Percentiles rank a stretch among this genome's conserved stretches.
These are phyloP conservation scores for Saitoella complicata DNA, from an alignment of 805 yeast species.

Conservation along the genomic window DNA sequence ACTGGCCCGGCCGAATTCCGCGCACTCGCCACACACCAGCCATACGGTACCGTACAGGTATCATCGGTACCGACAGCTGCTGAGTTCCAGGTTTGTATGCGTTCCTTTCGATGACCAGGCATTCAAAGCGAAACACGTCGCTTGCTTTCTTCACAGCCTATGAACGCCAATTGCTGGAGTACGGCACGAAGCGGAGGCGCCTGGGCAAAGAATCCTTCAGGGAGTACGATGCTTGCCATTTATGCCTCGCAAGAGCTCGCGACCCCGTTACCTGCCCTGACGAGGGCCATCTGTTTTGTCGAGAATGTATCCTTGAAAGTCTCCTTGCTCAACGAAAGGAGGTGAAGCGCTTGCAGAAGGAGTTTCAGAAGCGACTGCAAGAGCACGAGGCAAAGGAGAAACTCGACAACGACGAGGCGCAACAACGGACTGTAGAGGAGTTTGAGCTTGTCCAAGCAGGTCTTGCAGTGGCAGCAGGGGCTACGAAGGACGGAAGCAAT, in stretches of 20 bases:
- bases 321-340: conserved; percentile 9
- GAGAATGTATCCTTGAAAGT: conserved; percentile 11
- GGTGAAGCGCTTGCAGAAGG: conserved; percentile 7
- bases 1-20: too few species aligned
- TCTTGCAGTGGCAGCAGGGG: neutral
- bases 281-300: conserved; percentile 12
- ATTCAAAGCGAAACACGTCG: conserved; percentile 13
- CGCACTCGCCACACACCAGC: too few species aligned
- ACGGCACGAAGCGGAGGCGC: conserved; percentile 11
- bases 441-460: conserved; percentile 10
- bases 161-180: conserved; percentile 11
- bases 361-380: conserved; percentile 3
- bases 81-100: too few species aligned
- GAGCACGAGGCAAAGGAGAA: conserved; percentile 1
- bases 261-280: conserved; percentile 13
- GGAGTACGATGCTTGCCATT: conserved; percentile 10
- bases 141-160: conserved; percentile 12
- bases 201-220: conserved; percentile 11
- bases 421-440: conserved; percentile 3
- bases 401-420: conserved; percentile 1
- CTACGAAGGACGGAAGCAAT: too few species aligned
- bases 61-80: too few species aligned
- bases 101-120: conserved; percentile 7
- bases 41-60: too few species aligned
- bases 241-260: conserved; percentile 12